phyloP scores from a whole-genome alignment of 2,329 filamentous ascomycete species.

The Pyrenochaeta sp. region DNA sequence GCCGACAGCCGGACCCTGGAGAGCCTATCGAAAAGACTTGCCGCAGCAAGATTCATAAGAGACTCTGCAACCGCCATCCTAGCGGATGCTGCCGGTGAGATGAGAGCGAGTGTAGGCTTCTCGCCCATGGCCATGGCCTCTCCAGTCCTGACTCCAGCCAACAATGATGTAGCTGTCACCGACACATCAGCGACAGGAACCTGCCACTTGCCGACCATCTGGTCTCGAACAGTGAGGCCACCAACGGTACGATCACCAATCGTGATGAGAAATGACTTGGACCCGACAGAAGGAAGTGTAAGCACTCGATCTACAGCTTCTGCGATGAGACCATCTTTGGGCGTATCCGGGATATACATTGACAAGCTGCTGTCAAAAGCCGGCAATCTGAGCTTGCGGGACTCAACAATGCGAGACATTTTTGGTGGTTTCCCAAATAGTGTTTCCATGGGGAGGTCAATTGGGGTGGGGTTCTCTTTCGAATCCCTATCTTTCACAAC shows the following conservation, averaged over 20 bases:
- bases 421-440: conserved; percentile 90
- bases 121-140: conserved; percentile 99
- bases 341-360: conserved; percentile 68
- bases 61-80: conserved; percentile 97
- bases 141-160: conserved; percentile 75
- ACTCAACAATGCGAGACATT: conserved; percentile 77
- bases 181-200: conserved; percentile 92
- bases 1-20: conserved; percentile 86
- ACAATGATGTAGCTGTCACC: conserved; percentile 85
- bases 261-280: conserved; percentile 96
- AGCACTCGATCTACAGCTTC: conserved; percentile 85
- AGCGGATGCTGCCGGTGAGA: conserved; percentile 87
- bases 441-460: conserved; percentile 87
- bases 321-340: conserved; percentile 61
- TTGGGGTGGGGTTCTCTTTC: conserved; percentile 76
- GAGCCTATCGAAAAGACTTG: conserved; percentile 75
- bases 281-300: conserved; percentile 87
- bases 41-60: conserved; percentile 90
- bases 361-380: conserved; percentile 79
- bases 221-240: conserved; percentile 86
- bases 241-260: conserved; percentile 94
- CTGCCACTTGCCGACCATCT: conserved; percentile 97
- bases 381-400: conserved; percentile 71
- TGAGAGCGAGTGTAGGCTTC: conserved; percentile 86
- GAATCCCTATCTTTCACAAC: conserved; percentile 85